Evolutionary conservation across 73 alveolate genomes (phyloP).

Genomic region (Uronychia setigera): DNA sequence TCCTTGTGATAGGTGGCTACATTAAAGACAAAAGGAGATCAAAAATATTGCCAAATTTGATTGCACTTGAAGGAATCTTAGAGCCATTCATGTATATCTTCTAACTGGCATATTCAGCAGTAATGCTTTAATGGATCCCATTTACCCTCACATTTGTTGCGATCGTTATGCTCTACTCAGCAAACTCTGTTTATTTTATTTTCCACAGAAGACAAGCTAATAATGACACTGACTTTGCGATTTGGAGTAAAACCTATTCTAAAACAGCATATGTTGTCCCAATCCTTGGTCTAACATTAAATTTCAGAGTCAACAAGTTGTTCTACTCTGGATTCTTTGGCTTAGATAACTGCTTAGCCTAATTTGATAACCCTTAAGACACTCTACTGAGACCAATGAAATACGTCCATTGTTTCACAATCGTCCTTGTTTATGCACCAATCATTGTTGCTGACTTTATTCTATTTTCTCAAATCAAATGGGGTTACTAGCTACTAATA

Average conservation of each 20-base stretch:
- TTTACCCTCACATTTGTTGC: constrained; percentile 31
- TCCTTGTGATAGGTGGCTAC: constrained; percentile 45
- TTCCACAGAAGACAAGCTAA: constrained; percentile 28
- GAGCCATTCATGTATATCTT: constrained; percentile 42
- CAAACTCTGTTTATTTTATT: constrained; percentile 36
- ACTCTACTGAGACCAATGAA: constrained; percentile 44
- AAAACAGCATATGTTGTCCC: constrained; percentile 45
- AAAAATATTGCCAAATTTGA: constrained; percentile 24
- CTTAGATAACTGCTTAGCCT: constrained; percentile 46
- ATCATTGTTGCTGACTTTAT: constrained; percentile 29
- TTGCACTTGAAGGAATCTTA: constrained; percentile 42
- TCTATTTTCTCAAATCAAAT: constrained; percentile 2
- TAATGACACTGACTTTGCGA: constrained; percentile 27
- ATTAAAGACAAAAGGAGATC: constrained; percentile 45
- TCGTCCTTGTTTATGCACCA: constrained; percentile 44
- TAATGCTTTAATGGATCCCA: constrained; percentile 20
- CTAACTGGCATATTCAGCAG: constrained; percentile 25
- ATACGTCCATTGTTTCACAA: constrained; percentile 34
- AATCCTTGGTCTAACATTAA: constrained; percentile 17
- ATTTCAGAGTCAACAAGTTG: constrained; percentile 33
- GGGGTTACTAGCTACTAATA: constrained; percentile 10
- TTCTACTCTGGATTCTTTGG: constrained; percentile 70
- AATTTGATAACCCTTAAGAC: constrained; percentile 32
- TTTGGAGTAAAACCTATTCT: constrained; percentile 32
- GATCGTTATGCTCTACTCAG: constrained; percentile 9